Evolutionary conservation across 345 rosid species (phyloP).

Genomic region (Alliaria petiolata): DNA sequence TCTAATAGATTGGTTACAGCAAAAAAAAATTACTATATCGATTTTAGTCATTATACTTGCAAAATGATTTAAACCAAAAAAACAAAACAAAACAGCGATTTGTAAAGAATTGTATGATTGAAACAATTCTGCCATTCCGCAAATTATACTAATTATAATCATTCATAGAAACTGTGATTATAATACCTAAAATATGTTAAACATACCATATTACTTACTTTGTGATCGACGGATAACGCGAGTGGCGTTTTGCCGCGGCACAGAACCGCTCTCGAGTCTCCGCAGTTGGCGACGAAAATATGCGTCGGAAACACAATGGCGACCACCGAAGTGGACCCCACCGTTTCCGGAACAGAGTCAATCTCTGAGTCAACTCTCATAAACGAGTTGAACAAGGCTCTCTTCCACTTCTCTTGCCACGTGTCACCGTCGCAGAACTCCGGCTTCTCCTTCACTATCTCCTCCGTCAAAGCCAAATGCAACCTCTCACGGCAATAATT

Average conservation of each 20-base stretch:
- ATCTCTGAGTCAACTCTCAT: constrained; percentile 61
- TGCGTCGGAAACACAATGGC: constrained; percentile 54
- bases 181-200: neutral
- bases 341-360: constrained; percentile 53
- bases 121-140: neutral
- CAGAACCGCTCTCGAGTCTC: constrained; percentile 82
- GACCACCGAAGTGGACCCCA: constrained; percentile 87
- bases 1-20: neutral
- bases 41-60: too few relatives aligned
- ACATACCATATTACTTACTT: constrained; percentile 37
- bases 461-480: constrained; percentile 66
- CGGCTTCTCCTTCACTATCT: constrained; percentile 42
- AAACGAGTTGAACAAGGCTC: constrained; percentile 56
- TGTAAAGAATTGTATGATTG: neutral
- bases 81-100: neutral
- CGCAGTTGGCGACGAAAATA: constrained; percentile 65
- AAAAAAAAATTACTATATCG: too few relatives aligned
- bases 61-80: too few relatives aligned
- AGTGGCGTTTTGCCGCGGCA: constrained; percentile 57
- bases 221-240: constrained; percentile 67
- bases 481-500: constrained; percentile 58
- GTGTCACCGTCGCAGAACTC: constrained; percentile 31
- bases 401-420: constrained; percentile 57
- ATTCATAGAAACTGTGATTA: neutral
- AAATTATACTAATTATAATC: neutral